A percentile compares a stretch with the other conserved stretches of the same genome.
Evolutionary conservation across 2,329 filamentous ascomycete genomes (phyloP).

Genomic region (Byssochlamys sp.): DNA sequence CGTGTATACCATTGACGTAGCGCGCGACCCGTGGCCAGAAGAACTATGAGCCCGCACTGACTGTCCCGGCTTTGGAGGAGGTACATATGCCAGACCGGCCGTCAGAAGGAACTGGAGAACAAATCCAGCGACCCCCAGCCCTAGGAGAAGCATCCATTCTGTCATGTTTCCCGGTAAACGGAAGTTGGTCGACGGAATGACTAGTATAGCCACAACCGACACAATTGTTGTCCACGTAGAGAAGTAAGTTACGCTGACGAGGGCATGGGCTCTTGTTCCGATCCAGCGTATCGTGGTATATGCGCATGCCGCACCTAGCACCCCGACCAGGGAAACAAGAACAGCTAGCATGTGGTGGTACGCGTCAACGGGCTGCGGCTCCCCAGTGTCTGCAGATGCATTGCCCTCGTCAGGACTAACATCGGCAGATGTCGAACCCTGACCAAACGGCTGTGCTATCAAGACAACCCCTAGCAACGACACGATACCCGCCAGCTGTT

Average conservation of each 20-base stretch:
- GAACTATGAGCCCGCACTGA: slow-evolving; percentile 7
- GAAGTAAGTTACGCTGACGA: slow-evolving; percentile 84
- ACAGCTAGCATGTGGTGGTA: slow-evolving; percentile 61
- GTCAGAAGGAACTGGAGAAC: slow-evolving; percentile 80
- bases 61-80: slow-evolving; percentile 32
- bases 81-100: slow-evolving; percentile 62
- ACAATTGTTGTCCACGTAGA: slow-evolving; percentile 61
- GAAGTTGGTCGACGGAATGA: slow-evolving; percentile 48
- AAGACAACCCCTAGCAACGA: slow-evolving; percentile 72
- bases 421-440: slow-evolving; percentile 6
- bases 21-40: slow-evolving; percentile 33
- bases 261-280: slow-evolving; percentile 65
- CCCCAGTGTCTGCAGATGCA: slow-evolving; percentile 9
- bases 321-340: slow-evolving; percentile 62
- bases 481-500: slow-evolving; percentile 65
- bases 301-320: slow-evolving; percentile 63
- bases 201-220: slow-evolving; percentile 50
- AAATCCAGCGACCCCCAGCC: slow-evolving; percentile 66
- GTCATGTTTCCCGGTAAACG: slow-evolving; percentile 43
- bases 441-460: slow-evolving; percentile 59
- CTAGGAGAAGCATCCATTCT: slow-evolving; percentile 59
- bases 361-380: slow-evolving; percentile 39
- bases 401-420: not conserved
- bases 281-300: slow-evolving; percentile 73
- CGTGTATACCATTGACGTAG: slow-evolving; percentile 59